A percentile compares a stretch with the other conserved stretches of the same genome.
These are phyloP conservation scores for Camelina sativa DNA, from an alignment of 345 rosid species.

Conservation along the genomic window DNA sequence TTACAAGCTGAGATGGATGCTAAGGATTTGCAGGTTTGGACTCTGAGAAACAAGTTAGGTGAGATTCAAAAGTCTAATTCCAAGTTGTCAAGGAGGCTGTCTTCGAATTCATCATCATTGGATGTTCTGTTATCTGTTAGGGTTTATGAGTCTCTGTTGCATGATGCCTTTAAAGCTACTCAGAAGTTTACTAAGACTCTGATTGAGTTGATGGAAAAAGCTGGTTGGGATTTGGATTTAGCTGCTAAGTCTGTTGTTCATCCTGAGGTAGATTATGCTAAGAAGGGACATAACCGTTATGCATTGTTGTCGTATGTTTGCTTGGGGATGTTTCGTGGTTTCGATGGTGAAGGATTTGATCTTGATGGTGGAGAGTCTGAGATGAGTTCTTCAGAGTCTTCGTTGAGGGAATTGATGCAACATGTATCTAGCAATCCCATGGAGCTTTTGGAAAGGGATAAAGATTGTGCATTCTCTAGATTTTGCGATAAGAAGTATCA, in stretches of 20 bases:
- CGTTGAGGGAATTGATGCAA: conserved; percentile 70
- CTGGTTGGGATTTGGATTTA: conserved; percentile 92
- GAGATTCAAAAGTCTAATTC: conserved; percentile 63
- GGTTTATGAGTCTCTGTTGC: conserved; percentile 69
- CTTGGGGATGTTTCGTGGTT: conserved; percentile 80
- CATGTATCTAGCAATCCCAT: conserved; percentile 78
- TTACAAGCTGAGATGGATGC: conserved; percentile 83
- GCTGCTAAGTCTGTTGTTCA: conserved; percentile 74
- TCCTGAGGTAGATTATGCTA: conserved; percentile 57
- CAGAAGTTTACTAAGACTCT: conserved; percentile 72
- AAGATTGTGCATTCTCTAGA: conserved; percentile 64
- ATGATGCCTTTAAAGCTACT: conserved; percentile 66
- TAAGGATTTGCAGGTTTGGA: conserved; percentile 61
- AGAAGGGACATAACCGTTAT: conserved; percentile 62
- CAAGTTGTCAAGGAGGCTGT: conserved; percentile 60
- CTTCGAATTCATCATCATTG: conserved; percentile 46
- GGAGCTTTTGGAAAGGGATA: conserved; percentile 78
- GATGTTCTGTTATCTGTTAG: conserved; percentile 66
- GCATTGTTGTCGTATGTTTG: conserved; percentile 81
- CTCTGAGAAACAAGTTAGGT: conserved; percentile 63
- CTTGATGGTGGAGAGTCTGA: conserved; percentile 49
- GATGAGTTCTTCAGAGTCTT: conserved; percentile 40
- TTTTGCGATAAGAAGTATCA: conserved; percentile 93
- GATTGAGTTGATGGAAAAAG: conserved; percentile 78
- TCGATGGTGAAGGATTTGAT: conserved; percentile 58